A percentile compares a stretch with the other conserved stretches of the same genome.
Conservation (phyloP, 1,139 yeast genomes). For the Entelexis paramagnoliae region DNA sequence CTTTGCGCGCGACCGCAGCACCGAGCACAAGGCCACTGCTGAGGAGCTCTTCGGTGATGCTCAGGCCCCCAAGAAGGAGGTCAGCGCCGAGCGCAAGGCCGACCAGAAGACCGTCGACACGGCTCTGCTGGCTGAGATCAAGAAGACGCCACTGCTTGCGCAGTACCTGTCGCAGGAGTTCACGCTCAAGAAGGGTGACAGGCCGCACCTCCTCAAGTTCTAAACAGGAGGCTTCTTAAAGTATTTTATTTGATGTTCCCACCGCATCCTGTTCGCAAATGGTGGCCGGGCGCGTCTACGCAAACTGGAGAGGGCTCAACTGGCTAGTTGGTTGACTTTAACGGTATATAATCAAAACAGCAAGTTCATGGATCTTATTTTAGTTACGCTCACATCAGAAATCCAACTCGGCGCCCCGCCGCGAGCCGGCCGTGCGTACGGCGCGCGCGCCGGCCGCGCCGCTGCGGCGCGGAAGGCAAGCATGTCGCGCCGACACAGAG, state of each 20-base stretch:
- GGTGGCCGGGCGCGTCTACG: constrained; percentile 7
- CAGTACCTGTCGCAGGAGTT: constrained; percentile 95
- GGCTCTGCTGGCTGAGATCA: constrained; percentile 86
- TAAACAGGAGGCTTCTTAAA: constrained; percentile 35
- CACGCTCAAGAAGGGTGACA: constrained; percentile 98
- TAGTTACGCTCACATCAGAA: too few species aligned
- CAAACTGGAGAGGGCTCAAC: constrained; percentile 4
- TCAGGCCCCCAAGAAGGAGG: constrained; percentile 61
- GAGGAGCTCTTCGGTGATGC: constrained; percentile 95
- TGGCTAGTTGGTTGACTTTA: constrained; percentile 1
- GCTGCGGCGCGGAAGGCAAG: neutral
- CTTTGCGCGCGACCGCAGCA: constrained; percentile 91
- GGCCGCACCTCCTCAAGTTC: constrained; percentile 97
- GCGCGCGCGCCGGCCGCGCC: neutral
- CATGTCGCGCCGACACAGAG: neutral
- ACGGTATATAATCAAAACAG: constrained; percentile 5
- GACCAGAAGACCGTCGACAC: constrained; percentile 97
- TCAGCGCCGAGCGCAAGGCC: constrained; percentile 91
- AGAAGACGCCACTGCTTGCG: constrained; percentile 96
- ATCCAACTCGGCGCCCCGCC: too few species aligned
- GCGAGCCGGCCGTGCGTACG: neutral
- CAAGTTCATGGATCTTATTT: constrained; percentile 5
- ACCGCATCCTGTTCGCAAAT: constrained; percentile 3
- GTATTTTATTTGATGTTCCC: constrained; percentile 6
- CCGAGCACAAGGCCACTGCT: constrained; percentile 54